These are phyloP conservation scores for Boletus coccyginus DNA, from an alignment of 768 basidiomycete species.

Conservation along the genomic window DNA sequence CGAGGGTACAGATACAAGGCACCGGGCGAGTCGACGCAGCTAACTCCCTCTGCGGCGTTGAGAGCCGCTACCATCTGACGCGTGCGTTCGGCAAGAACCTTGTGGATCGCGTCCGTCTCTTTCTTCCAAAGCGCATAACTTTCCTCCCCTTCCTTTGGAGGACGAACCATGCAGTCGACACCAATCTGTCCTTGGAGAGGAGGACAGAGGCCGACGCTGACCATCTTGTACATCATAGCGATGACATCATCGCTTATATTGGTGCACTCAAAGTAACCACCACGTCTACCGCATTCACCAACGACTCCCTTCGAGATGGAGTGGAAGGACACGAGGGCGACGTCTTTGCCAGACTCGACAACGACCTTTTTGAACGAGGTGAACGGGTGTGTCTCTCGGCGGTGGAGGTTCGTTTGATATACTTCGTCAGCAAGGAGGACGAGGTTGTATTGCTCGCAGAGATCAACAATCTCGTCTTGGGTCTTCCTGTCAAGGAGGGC, in stretches of 20 bases:
- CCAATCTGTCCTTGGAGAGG: slow-evolving; percentile 90
- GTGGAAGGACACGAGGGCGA: slow-evolving; percentile 93
- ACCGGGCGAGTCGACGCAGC: slow-evolving; percentile 86
- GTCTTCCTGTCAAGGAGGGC: slow-evolving; percentile 70
- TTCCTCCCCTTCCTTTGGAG: slow-evolving; percentile 72
- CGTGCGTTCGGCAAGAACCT: slow-evolving; percentile 68
- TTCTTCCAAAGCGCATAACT: slow-evolving; percentile 78
- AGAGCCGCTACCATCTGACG: slow-evolving; percentile 74
- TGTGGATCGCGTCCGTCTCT: slow-evolving; percentile 81
- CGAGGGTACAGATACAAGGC: slow-evolving; percentile 93
- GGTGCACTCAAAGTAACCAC: slow-evolving; percentile 92
- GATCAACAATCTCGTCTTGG: slow-evolving; percentile 70
- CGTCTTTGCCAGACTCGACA: slow-evolving; percentile 51
- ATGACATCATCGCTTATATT: slow-evolving; percentile 78
- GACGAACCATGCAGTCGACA: slow-evolving; percentile 91
- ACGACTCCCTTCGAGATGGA: slow-evolving; percentile 95
- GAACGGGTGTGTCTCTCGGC: slow-evolving; percentile 66
- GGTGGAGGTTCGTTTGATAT: slow-evolving; percentile 94
- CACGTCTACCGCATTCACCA: slow-evolving; percentile 96
- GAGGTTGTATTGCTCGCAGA: slow-evolving; percentile 83
- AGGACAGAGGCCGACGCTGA: slow-evolving; percentile 85
- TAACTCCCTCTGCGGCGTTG: slow-evolving; percentile 80
- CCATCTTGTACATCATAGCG: slow-evolving; percentile 95
- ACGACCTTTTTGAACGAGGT: slow-evolving; percentile 92
- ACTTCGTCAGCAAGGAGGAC: slow-evolving; percentile 97